Conservation (phyloP, 257 asterid species). For the Rehmannia glutinosa region DNA sequence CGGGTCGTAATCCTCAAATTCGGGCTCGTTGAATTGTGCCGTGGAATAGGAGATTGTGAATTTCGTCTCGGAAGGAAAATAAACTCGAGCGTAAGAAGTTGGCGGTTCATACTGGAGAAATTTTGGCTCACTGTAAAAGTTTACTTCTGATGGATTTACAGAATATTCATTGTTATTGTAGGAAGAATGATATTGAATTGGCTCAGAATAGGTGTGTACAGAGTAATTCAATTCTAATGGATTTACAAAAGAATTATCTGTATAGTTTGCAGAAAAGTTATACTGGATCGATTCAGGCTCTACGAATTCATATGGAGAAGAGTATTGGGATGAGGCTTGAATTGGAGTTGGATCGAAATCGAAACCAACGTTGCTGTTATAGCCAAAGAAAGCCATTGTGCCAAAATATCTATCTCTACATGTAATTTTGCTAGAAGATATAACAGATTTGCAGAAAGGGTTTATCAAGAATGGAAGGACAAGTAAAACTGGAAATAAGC, state of each 20-base stretch:
- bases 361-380: conserved; percentile 26
- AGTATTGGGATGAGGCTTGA: conserved; percentile 15
- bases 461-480: not conserved
- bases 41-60: conserved; percentile 31
- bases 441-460: too few species aligned
- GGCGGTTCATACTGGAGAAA: conserved; percentile 36
- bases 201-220: conserved; percentile 14
- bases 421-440: too few species aligned
- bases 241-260: conserved; percentile 6
- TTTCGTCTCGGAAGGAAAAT: conserved; percentile 30
- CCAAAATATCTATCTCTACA: not conserved
- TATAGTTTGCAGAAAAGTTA: conserved; percentile 5
- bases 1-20: conserved; percentile 58
- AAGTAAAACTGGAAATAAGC: not conserved
- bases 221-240: conserved; percentile 22
- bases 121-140: conserved; percentile 28
- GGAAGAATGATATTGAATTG: not conserved
- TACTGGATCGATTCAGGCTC: conserved; percentile 2
- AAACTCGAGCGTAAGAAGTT: not conserved
- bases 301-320: conserved; percentile 17
- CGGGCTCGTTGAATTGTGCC: conserved; percentile 30
- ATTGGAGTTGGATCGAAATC: conserved; percentile 16
- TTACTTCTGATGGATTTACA: conserved; percentile 16
- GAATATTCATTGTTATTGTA: conserved; percentile 15
- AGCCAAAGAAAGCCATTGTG: conserved; percentile 55